A percentile compares a stretch with the other conserved stretches of the same genome.
Conservation (phyloP, 192 early-diverging fungal genomes). For the Pilaira anomala region DNA sequence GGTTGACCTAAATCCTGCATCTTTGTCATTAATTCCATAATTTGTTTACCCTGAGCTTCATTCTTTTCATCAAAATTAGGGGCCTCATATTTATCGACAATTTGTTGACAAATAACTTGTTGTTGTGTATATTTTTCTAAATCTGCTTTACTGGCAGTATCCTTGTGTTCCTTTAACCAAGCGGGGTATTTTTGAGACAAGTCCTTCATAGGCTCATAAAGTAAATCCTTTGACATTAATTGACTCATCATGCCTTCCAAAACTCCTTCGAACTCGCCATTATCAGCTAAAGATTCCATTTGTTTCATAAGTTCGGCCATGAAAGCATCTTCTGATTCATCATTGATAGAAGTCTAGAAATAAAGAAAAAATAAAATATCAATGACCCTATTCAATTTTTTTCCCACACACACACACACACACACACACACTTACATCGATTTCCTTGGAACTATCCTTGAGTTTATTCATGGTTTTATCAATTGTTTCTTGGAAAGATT, state of each 20-base stretch:
- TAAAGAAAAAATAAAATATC: not conserved
- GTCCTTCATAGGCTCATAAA: conserved; percentile 96
- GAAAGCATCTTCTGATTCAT: conserved; percentile 50
- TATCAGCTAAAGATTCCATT: conserved; percentile 60
- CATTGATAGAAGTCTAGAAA: conserved; percentile 46
- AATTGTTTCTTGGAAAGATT: conserved; percentile 85
- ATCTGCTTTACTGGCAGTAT: conserved; percentile 66
- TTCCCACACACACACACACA: not conserved
- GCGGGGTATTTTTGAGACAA: conserved; percentile 81
- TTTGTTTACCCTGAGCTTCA: conserved; percentile 63
- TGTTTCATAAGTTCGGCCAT: conserved; percentile 82
- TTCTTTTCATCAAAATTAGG: conserved; percentile 64
- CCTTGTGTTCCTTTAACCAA: conserved; percentile 81
- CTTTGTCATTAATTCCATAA: conserved; percentile 94
- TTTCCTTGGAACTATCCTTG: conserved; percentile 78
- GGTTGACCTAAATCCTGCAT: conserved; percentile 98
- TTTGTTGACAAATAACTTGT: conserved; percentile 71
- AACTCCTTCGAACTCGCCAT: conserved; percentile 78
- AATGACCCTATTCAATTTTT: not conserved
- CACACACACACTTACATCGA: conserved; percentile 65
- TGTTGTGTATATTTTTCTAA: conserved; percentile 77
- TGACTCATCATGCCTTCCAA: conserved; percentile 88
- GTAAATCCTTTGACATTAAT: conserved; percentile 88
- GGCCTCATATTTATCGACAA: conserved; percentile 78
- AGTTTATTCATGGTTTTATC: conserved; percentile 88